phyloP scores from a whole-genome alignment of 1,139 yeast genomes.

The Yamadazyma atlantica region DNA sequence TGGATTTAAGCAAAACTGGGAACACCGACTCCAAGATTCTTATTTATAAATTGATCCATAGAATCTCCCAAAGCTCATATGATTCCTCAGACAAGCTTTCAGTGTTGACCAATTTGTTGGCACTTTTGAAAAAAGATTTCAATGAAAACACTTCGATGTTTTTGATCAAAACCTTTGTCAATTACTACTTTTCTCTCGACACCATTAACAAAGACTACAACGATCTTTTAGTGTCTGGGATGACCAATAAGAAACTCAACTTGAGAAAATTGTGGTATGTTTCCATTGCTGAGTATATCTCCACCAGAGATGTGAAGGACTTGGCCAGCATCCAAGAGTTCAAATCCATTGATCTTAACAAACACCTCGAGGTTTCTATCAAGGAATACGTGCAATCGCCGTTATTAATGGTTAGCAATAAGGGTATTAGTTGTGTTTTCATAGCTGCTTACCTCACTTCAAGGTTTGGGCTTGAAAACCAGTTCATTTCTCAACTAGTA shows the following conservation, averaged over 20 bases:
- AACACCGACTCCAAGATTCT: slow-evolving; percentile 60
- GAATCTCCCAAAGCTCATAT: slow-evolving; percentile 2
- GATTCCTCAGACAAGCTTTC: slow-evolving; percentile 7
- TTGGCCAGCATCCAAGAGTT: neutral
- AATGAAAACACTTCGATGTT: slow-evolving; percentile 63
- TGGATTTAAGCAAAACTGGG: slow-evolving; percentile 58
- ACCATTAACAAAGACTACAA: slow-evolving; percentile 32
- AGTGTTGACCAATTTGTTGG: slow-evolving; percentile 44
- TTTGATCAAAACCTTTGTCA: slow-evolving; percentile 51
- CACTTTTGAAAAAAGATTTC: slow-evolving; percentile 66
- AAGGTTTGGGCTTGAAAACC: slow-evolving; percentile 10
- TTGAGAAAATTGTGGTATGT: slow-evolving; percentile 70
- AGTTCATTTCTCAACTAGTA: slow-evolving; percentile 20
- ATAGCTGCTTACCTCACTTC: slow-evolving; percentile 28
- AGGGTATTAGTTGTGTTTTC: slow-evolving; percentile 50
- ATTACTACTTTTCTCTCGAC: slow-evolving; percentile 34
- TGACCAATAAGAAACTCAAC: slow-evolving; percentile 61
- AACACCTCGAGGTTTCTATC: slow-evolving; percentile 25
- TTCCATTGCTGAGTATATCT: slow-evolving; percentile 39
- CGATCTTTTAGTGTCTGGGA: slow-evolving; percentile 42
- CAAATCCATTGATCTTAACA: slow-evolving; percentile 10
- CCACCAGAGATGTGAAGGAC: slow-evolving; percentile 2
- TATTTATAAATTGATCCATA: slow-evolving; percentile 28
- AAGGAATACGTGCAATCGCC: slow-evolving; percentile 49
- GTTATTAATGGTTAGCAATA: slow-evolving; percentile 46